Conservation (phyloP, 371 early-diverging fungal species). For the Mucor mucedo region DNA sequence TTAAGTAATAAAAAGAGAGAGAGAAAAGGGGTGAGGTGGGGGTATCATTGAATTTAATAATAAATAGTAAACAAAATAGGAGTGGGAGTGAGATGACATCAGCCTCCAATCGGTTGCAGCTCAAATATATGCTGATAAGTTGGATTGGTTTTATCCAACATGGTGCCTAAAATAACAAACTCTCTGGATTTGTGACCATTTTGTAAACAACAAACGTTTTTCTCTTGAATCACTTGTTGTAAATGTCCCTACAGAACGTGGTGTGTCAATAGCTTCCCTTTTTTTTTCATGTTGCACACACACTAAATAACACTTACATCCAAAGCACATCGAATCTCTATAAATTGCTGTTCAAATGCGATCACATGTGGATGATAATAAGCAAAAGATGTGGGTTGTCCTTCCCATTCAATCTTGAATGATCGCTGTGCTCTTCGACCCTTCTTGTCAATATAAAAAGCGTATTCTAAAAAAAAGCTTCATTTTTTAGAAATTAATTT, state of each 20-base stretch:
- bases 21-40: neutral
- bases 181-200: constrained; percentile 51
- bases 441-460: constrained; percentile 48
- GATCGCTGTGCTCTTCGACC: constrained; percentile 35
- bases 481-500: neutral
- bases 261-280: neutral
- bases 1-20: neutral
- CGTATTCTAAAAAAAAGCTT: constrained; percentile 24
- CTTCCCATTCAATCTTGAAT: constrained; percentile 47
- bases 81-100: constrained; percentile 1
- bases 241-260: constrained; percentile 54
- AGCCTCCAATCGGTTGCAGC: constrained; percentile 25
- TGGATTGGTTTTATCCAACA: constrained; percentile 36
- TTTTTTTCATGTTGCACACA: neutral
- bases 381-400: constrained; percentile 40
- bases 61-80: constrained; percentile 4
- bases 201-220: constrained; percentile 61
- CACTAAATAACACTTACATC: constrained; percentile 18
- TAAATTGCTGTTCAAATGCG: constrained; percentile 43
- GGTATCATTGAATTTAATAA: constrained; percentile 1
- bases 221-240: constrained; percentile 69
- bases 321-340: constrained; percentile 34
- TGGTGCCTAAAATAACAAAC: constrained; percentile 42
- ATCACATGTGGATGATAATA: constrained; percentile 41
- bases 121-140: constrained; percentile 43